These are phyloP conservation scores for Pistacia vera DNA, from an alignment of 345 rosid species.

Conservation along the genomic window DNA sequence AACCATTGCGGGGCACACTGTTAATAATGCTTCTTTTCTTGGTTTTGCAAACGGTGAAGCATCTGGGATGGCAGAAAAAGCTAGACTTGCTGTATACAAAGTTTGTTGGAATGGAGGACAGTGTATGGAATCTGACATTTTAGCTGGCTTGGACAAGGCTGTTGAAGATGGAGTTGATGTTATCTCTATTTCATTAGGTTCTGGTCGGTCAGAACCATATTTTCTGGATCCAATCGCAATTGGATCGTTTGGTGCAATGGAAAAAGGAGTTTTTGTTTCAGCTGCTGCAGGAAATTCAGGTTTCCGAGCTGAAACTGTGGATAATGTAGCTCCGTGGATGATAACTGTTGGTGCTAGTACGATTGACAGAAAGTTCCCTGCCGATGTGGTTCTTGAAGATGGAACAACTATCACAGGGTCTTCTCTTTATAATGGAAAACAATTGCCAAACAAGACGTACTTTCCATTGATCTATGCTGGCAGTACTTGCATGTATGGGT, in stretches of 20 bases:
- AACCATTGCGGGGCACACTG: conserved; percentile 19
- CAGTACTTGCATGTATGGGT: conserved; percentile 2
- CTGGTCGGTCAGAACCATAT: background rate
- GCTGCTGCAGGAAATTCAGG: conserved; percentile 25
- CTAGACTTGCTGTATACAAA: conserved; percentile 30
- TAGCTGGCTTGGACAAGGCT: conserved; percentile 33
- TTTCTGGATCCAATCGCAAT: conserved; percentile 18
- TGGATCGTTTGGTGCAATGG: conserved; percentile 31
- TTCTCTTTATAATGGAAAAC: conserved; percentile 25
- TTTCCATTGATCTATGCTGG: conserved; percentile 11
- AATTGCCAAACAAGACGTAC: background rate
- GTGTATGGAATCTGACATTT: conserved; percentile 18
- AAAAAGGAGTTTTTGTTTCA: conserved; percentile 27
- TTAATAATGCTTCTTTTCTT: conserved; percentile 4
- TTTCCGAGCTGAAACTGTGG: background rate
- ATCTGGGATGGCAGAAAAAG: conserved; percentile 35
- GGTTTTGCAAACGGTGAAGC: conserved; percentile 32
- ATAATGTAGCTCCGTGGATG: conserved; percentile 32
- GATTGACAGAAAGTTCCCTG: conserved; percentile 29
- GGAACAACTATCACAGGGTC: conserved; percentile 15
- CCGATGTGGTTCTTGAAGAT: conserved; percentile 19
- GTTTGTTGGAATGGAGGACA: conserved; percentile 2
- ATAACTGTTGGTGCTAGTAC: conserved; percentile 35
- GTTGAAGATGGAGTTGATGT: conserved; percentile 33
- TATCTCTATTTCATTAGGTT: conserved; percentile 29